Base-by-base conservation (phyloP, 805 yeast species). In the Cyberlindnera nakhonratchasimensis region DNA sequence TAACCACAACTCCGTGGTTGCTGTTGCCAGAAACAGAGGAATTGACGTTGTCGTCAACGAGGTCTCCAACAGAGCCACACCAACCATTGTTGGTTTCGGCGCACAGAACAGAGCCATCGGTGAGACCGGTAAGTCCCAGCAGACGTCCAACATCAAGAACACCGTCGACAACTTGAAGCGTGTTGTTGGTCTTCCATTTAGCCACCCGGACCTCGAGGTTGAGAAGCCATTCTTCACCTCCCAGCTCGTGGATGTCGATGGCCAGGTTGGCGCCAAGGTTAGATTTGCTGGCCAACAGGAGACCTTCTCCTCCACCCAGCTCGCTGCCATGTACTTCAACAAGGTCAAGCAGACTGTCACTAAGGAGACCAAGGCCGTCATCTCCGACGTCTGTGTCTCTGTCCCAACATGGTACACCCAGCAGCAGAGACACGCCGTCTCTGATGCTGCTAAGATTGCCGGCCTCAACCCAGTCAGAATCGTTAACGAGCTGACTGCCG, bases 371-470 rank as follows among this genome's bases (percentile, higher is more conserved):
- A 86, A 85, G 71, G 57, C 63, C 39, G 79, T 72, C 59, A 79
- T 93, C 58, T 74, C 79, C 50, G 99, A 93, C 67, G 89, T 93
- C 49, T 89, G 90, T 67, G 73, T 93, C 58, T 83, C 97, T 45
- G 98, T 93, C 43, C 99, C 99, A 61, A 85, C 81, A 37, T 93
- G 98, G 98, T 93, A 87, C 78, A 79, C 95, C 43, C 98, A 93
- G 68, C 80, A 77, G 61, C 98, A 93, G 74, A 90, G 99, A 71
- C 88, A 96, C 61, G 96, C 96, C 50, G 82, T 93, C 53, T 76
- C 88, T 47, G 98, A 93, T 65, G 96, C 99, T 45, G 91, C 96
- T 61, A 79, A 76, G 64, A 86, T 93, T 65, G 98, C 99, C 46
- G 96, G 96, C 51, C 77, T 93, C 63, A 93, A 93, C 81, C 98